Base-by-base conservation (phyloP, 306 rosid genomes). In the Glycine latifolia region DNA sequence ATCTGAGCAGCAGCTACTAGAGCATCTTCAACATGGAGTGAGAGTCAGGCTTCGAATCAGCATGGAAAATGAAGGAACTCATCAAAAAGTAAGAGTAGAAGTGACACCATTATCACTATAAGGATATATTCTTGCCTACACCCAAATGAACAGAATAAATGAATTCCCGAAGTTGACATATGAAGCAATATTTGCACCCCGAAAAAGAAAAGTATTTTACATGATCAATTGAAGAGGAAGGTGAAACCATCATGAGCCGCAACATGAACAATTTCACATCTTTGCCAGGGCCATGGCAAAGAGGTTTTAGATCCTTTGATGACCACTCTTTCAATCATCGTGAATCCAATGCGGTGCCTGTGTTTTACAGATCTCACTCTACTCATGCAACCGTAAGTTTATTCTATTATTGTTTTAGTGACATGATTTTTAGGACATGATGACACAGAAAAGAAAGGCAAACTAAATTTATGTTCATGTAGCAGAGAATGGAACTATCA, bases 241-340 rank as follows among this genome's bases (percentile, higher is more conserved):
- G 83, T 46, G 84, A 84, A 61, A 88, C 61, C 80, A 89, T 86
- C 80, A 89, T 86, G 88, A 87, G 85, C 78, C 85, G 82, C 49
- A 81, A 85, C 73, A 76, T 70, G 83, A 85, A 63, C 88, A 86
- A 83, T 76, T 75, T 67, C 71, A 68, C 73, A 5, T 76, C 81
- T 8, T 49, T 73, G 3, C 73, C 87, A 5, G 71, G 77, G 70
- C 33, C 54, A 50, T 15, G 81, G 82, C 78, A 80, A 44, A 48
- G 81, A 20, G 58, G 83, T 35, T 53, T 67, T 33, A 82, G 85
- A 83, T 78, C 85, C 71, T 80, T 81, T 79, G 89, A 61, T 82
- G 78, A 60, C 52, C 77, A 61, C 10, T 61, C 62, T 85, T 81
- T 82, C 47, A 75, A 20, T 61, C n/a, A 60, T 65, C 78, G 53